These are phyloP conservation scores for Yamagishiella unicocca DNA, from an alignment of 139 green algal species.

Conservation along the genomic window DNA sequence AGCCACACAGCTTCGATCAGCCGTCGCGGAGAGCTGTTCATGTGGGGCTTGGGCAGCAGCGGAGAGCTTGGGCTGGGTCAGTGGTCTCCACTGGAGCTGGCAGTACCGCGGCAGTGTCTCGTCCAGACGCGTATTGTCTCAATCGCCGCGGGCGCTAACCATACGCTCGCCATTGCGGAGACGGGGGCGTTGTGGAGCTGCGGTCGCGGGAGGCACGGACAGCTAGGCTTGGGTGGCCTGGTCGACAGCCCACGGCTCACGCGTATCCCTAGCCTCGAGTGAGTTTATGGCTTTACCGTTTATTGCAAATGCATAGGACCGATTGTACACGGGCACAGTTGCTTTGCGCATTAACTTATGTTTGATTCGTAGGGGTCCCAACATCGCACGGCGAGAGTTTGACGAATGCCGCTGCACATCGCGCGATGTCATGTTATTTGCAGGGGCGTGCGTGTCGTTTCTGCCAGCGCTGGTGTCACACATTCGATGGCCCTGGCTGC, in stretches of 20 bases:
- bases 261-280: slow-evolving; percentile 14
- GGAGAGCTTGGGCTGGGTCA: slow-evolving; percentile 83
- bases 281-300: no score
- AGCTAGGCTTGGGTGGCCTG: slow-evolving; percentile 75
- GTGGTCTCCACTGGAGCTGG: slow-evolving; percentile 75
- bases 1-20: slow-evolving; percentile 76
- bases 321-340: no score
- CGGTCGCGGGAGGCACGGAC: slow-evolving; percentile 75
- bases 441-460: slow-evolving; percentile 72
- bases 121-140: slow-evolving; percentile 75
- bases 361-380: no score
- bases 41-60: slow-evolving; percentile 82
- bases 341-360: no score
- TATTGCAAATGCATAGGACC: no score
- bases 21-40: slow-evolving; percentile 80
- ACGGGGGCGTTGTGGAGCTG: slow-evolving; percentile 82
- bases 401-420: no score
- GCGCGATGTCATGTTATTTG: not conserved
- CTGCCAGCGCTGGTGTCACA: slow-evolving; percentile 69
- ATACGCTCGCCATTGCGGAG: slow-evolving; percentile 86
- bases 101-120: slow-evolving; percentile 39
- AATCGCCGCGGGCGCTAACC: slow-evolving; percentile 76
- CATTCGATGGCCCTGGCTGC: slow-evolving; percentile 84
- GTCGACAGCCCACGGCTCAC: slow-evolving; percentile 67
- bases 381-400: no score